Base-by-base conservation (phyloP, 176 grass and related monocot species). In the Hyparrhenia diplandra region DNA sequence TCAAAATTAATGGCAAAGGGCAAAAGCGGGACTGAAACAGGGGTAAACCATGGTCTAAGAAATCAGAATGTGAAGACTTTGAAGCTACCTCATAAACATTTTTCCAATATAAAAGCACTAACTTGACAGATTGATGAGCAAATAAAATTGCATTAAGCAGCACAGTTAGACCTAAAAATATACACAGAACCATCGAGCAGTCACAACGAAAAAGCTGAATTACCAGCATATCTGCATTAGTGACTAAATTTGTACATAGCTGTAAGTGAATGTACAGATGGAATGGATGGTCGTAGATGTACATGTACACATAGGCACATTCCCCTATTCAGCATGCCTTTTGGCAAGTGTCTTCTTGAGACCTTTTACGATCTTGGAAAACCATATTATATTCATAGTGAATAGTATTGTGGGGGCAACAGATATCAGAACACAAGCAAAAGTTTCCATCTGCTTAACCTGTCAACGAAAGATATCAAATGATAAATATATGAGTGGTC, bases 331-430 rank as follows among this genome's bases (percentile, higher is more conserved):
- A 89, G 23, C 45, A 78, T 95, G 92, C 82, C 87, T 87, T 82
- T 98, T 98, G 55, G 88, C 78, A 78, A 98, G 70, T 63, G 88
- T 98, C 75, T 98, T 94, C 86, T 83, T 92, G 71, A 98, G 84
- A 14, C 92, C 95, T 84, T 45, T 92, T 52, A 98, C 71, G 76
- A 98, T 98, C 92, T 98, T 98, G 67, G 58, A 93, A 85, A 98
- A 98, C 95, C 95, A 98, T 47, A 95, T 69, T 73, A 89, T 18
- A 74, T 98, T 98, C 95, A 98, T 98, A 41, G 82, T 13, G 34
- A 88, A 98, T 30, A 98, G 69, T 74, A 89, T 64, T 47, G 39
- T 58, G 18, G 95, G 95, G 6, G 82, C 88, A 23, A 86, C 46
- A 82, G 80, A 87, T 75, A 87, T 45, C 55, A 98, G 84, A 75